These are phyloP conservation scores for Wallacemonas sp. DNA, from an alignment of 208 protist genomes.

Conservation along the genomic window DNA sequence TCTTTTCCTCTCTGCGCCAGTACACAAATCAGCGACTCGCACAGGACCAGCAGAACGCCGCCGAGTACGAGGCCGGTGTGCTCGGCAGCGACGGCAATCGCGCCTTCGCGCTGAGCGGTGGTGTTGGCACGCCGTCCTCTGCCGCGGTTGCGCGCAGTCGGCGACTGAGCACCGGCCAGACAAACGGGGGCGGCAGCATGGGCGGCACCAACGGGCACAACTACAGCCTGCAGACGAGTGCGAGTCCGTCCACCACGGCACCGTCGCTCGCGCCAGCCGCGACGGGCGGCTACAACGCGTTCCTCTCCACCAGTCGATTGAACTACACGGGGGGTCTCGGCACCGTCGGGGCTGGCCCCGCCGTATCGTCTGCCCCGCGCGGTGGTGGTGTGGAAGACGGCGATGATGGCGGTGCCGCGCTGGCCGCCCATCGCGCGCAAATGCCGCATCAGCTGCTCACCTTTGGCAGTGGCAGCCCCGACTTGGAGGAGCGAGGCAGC, in stretches of 20 bases:
- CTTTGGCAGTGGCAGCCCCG: background rate
- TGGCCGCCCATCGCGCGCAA: background rate
- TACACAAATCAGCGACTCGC: conserved; percentile 17
- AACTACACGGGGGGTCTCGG: conserved; percentile 9
- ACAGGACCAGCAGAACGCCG: conserved; percentile 14
- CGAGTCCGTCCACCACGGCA: background rate
- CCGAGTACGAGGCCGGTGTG: conserved; percentile 10
- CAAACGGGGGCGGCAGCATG: too few relatives aligned
- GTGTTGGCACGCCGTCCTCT: conserved; percentile 2
- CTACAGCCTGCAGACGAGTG: background rate
- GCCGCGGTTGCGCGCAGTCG: background rate
- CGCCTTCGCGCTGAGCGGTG: conserved; percentile 18
- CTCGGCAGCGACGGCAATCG: conserved; percentile 16
- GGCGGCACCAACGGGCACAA: background rate
- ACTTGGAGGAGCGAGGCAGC: background rate
- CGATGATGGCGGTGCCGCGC: background rate
- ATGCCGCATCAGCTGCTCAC: conserved; percentile 1
- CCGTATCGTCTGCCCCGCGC: background rate
- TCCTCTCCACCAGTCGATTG: conserved; percentile 1
- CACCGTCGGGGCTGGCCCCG: background rate
- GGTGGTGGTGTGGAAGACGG: background rate
- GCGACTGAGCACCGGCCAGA: background rate
- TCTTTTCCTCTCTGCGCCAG: conserved; percentile 16
- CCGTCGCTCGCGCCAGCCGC: background rate
- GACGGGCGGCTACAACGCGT: conserved; percentile 2